phyloP scores from a whole-genome alignment of 495 filamentous ascomycete species.

The Cercophora newfieldiana region DNA sequence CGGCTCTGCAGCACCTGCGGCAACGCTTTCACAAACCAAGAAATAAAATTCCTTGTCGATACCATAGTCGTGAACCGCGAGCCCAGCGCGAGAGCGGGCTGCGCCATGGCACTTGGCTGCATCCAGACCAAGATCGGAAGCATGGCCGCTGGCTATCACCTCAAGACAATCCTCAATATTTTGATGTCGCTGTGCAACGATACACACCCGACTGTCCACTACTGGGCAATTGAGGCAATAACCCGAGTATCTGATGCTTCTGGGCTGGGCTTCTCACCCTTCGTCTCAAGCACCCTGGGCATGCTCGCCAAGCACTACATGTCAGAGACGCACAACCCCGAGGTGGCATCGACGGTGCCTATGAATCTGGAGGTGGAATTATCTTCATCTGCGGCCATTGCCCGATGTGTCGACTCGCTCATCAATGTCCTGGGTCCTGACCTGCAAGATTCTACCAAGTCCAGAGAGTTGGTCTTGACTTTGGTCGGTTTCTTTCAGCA shows the following conservation, averaged over 20 bases:
- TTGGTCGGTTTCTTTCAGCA: slow-evolving; percentile 79
- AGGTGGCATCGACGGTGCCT: slow-evolving; percentile 71
- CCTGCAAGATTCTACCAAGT: slow-evolving; percentile 89
- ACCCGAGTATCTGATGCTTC: slow-evolving; percentile 88
- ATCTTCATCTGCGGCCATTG: slow-evolving; percentile 77
- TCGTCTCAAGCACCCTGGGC: slow-evolving; percentile 84
- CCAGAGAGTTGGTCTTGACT: slow-evolving; percentile 84
- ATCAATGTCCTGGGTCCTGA: slow-evolving; percentile 97
- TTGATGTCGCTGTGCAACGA: slow-evolving; percentile 95
- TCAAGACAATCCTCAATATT: slow-evolving; percentile 93
- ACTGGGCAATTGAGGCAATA: slow-evolving; percentile 89
- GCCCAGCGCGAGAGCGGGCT: slow-evolving; percentile 88
- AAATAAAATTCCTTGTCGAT: slow-evolving; percentile 90
- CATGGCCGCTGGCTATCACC: slow-evolving; percentile 96
- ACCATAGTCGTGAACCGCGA: slow-evolving; percentile 92
- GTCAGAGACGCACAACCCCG: slow-evolving; percentile 85
- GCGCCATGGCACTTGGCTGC: slow-evolving; percentile 86
- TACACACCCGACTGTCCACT: slow-evolving; percentile 94
- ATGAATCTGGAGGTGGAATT: slow-evolving; percentile 87
- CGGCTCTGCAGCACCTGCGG: slow-evolving; percentile 86
- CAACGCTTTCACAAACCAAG: slow-evolving; percentile 81
- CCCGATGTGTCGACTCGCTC: slow-evolving; percentile 86
- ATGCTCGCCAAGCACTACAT: slow-evolving; percentile 92
- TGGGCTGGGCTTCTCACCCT: slow-evolving; percentile 86
- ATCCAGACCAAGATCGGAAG: slow-evolving; percentile 95